A percentile compares a stretch with the other conserved stretches of the same genome.
Evolutionary conservation across 2,329 filamentous ascomycete species (phyloP).

Genomic region (Aspergillus clavatus): DNA sequence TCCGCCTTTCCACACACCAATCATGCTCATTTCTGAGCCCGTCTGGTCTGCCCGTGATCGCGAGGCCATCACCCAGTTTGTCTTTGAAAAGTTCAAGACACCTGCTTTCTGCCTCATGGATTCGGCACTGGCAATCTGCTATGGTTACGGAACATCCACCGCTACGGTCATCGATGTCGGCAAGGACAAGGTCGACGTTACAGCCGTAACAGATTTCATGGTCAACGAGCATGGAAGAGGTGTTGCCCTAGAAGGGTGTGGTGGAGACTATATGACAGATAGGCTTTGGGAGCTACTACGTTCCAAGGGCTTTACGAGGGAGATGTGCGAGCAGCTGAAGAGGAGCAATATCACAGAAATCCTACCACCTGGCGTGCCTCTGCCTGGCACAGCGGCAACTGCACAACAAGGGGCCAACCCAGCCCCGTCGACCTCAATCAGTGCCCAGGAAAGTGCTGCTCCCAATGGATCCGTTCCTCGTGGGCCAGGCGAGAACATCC

Average conservation of each 20-base stretch:
- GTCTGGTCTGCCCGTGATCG: constrained; percentile 85
- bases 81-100: constrained; percentile 96
- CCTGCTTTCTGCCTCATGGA: constrained; percentile 89
- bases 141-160: constrained; percentile 74
- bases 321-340: constrained; percentile 64
- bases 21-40: constrained; percentile 83
- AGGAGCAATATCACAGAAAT: constrained; percentile 60
- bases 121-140: constrained; percentile 73
- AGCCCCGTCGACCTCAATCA: constrained; percentile 53
- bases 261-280: constrained; percentile 81
- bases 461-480: constrained; percentile 43
- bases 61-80: constrained; percentile 83
- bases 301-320: constrained; percentile 52
- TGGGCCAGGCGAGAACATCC: constrained; percentile 52
- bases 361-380: constrained; percentile 49
- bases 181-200: constrained; percentile 86
- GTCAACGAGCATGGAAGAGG: constrained; percentile 65
- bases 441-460: constrained; percentile 41
- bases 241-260: constrained; percentile 61
- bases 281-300: constrained; percentile 63
- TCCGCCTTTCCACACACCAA: constrained; percentile 88
- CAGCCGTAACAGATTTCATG: constrained; percentile 77
- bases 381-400: constrained; percentile 48
- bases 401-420: constrained; percentile 46
- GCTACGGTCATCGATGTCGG: constrained; percentile 90